phyloP scores from a whole-genome alignment of 2,329 filamentous ascomycete species.

The Emmonsiellopsis sp. region DNA sequence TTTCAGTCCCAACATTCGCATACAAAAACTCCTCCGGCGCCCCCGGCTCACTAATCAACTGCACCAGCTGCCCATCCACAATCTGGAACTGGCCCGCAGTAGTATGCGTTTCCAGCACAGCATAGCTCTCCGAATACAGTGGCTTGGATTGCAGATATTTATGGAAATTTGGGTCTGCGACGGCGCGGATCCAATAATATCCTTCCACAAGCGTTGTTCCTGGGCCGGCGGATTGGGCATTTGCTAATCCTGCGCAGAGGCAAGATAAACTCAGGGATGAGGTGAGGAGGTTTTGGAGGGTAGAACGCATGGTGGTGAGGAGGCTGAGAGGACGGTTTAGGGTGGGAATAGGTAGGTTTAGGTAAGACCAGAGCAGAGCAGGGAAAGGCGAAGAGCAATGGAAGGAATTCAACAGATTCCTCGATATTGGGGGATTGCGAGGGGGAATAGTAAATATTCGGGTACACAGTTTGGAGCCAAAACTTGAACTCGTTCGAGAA shows the following conservation, averaged over 20 bases:
- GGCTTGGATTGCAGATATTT: constrained; percentile 44
- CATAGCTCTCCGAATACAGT: constrained; percentile 35
- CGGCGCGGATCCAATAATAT: constrained; percentile 37
- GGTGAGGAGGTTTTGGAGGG: background rate
- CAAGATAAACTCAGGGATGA: background rate
- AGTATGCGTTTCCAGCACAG: constrained; percentile 42
- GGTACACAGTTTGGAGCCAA: too few species aligned
- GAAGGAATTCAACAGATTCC: too few species aligned
- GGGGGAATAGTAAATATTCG: too few species aligned
- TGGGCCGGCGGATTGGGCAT: constrained; percentile 20
- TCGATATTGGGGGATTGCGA: too few species aligned
- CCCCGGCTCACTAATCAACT: constrained; percentile 33
- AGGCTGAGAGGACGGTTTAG: background rate
- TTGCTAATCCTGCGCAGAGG: background rate
- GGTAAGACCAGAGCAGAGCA: too few species aligned
- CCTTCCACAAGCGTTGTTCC: constrained; percentile 18
- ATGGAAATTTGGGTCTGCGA: constrained; percentile 49
- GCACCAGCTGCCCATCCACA: constrained; percentile 46
- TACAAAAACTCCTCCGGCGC: constrained; percentile 29
- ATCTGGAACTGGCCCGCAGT: constrained; percentile 52
- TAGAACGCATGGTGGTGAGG: background rate
- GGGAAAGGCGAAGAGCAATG: too few species aligned
- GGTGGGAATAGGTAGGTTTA: too few species aligned
- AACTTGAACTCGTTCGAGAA: too few species aligned
- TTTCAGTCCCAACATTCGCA: constrained; percentile 29